Percentiles rank a stretch among this genome's conserved stretches.
Conservation (phyloP, 257 asterid species). For the Salvia hispanica region DNA sequence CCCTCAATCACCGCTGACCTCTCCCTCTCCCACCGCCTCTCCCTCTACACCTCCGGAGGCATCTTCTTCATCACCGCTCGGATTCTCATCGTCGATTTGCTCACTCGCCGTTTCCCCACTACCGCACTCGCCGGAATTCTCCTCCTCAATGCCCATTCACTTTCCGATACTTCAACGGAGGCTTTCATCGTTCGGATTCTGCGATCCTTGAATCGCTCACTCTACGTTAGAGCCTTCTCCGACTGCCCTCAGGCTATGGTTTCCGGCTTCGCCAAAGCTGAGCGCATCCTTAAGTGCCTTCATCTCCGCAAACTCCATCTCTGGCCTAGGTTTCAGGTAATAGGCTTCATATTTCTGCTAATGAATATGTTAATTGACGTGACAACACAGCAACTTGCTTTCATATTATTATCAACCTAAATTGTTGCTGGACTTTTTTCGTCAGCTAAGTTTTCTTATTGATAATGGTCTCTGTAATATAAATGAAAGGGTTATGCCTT, state of each 20-base stretch:
- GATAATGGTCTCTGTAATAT: conserved; percentile 3
- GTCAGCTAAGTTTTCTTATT: not conserved
- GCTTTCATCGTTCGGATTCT: conserved; percentile 85
- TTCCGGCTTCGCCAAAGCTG: conserved; percentile 93
- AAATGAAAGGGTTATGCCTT: not conserved
- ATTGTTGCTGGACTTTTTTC: not conserved
- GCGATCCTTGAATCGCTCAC: conserved; percentile 56
- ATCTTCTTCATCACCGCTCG: conserved; percentile 74
- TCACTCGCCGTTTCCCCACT: conserved; percentile 71
- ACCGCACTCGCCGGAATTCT: conserved; percentile 71
- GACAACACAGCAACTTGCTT: not conserved
- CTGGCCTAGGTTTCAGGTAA: conserved; percentile 99
- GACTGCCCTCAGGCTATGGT: conserved; percentile 86
- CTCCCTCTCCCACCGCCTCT: conserved; percentile 60
- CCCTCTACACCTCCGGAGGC: conserved; percentile 80
- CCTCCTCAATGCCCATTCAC: conserved; percentile 74
- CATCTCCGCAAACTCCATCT: conserved; percentile 79
- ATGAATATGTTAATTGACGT: not conserved
- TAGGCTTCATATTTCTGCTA: not conserved
- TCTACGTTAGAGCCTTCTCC: conserved; percentile 87
- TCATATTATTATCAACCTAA: not conserved
- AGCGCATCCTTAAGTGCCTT: conserved; percentile 80
- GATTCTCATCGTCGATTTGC: conserved; percentile 87
- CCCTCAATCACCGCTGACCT: conserved; percentile 84
- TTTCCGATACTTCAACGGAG: conserved; percentile 91